Conservation (phyloP, 371 early-diverging fungal genomes). For the Phascolomyces articulosus region DNA sequence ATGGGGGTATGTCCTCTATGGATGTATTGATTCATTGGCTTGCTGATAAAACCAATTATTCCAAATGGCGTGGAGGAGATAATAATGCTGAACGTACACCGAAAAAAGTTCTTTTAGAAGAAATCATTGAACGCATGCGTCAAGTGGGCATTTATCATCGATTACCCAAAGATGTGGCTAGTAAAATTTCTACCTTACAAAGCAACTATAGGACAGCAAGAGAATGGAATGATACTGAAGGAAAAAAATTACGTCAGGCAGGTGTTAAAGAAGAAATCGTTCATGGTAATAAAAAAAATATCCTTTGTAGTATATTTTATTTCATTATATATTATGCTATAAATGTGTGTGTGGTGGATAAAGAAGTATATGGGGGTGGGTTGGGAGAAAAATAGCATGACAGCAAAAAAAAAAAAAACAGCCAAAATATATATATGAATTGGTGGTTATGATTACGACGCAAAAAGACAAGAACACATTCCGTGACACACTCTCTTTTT, state of each 20-base stretch:
- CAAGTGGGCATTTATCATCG: constrained; percentile 50
- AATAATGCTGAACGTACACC: constrained; percentile 46
- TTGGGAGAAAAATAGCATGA: not conserved
- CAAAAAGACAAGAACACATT: not conserved
- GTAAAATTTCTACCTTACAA: constrained; percentile 50
- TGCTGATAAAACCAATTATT: constrained; percentile 37
- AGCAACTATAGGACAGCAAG: constrained; percentile 48
- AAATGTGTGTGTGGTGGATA: no score
- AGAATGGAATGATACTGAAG: constrained; percentile 50
- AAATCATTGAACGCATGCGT: constrained; percentile 47
- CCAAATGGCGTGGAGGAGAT: constrained; percentile 52
- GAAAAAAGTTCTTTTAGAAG: constrained; percentile 44
- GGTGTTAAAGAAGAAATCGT: constrained; percentile 41
- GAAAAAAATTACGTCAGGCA: constrained; percentile 34
- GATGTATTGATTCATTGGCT: constrained; percentile 46
- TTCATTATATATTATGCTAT: not conserved
- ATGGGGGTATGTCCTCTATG: constrained; percentile 50
- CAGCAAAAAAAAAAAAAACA: not conserved
- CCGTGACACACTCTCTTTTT: constrained; percentile 3
- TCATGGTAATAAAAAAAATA: constrained; percentile 36
- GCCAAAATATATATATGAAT: no score
- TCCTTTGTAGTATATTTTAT: constrained; percentile 1
- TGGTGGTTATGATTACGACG: not conserved
- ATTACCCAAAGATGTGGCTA: constrained; percentile 47
- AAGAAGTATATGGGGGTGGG: not conserved